Evolutionary conservation across 129 eudicot genomes (phyloP).

Genomic region (Centella asiatica): DNA sequence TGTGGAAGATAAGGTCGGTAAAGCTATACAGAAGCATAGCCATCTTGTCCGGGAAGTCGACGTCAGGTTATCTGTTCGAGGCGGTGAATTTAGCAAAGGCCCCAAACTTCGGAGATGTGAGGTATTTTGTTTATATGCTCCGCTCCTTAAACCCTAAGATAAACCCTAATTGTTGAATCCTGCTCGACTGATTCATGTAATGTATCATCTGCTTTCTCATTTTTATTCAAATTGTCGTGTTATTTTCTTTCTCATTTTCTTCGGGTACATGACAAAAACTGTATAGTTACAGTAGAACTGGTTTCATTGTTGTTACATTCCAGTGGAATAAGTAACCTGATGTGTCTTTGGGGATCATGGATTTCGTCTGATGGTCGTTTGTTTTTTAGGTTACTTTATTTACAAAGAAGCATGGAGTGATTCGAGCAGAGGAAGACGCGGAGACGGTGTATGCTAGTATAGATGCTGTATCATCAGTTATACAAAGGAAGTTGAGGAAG

Average conservation of each 20-base stretch:
- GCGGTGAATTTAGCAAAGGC: slow-evolving; percentile 88
- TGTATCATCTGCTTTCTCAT: too few relatives aligned
- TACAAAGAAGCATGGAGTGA: slow-evolving; percentile 83
- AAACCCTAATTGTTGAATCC: neutral
- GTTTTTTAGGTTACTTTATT: slow-evolving; percentile 56
- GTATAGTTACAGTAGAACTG: too few relatives aligned
- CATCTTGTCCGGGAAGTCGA: slow-evolving; percentile 88
- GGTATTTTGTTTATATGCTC: slow-evolving; percentile 33
- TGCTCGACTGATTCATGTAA: too few relatives aligned
- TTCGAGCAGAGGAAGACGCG: slow-evolving; percentile 82
- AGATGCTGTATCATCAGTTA: slow-evolving; percentile 64
- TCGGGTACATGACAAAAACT: too few relatives aligned
- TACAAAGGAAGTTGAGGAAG: slow-evolving; percentile 79
- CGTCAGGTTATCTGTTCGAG: slow-evolving; percentile 74
- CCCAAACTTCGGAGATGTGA: slow-evolving; percentile 74
- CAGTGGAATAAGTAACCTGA: neutral
- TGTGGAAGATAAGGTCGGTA: slow-evolving; percentile 89
- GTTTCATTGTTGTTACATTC: neutral
- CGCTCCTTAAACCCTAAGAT: too few relatives aligned
- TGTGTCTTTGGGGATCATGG: neutral
- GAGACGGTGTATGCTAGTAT: slow-evolving; percentile 69
- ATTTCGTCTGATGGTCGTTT: slow-evolving; percentile 3
- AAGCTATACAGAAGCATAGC: slow-evolving; percentile 79
- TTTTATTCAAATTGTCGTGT: too few relatives aligned
- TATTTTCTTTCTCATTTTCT: too few relatives aligned